These are phyloP conservation scores for Aspergillus persii DNA, from an alignment of 2,329 filamentous ascomycete species.

Conservation along the genomic window DNA sequence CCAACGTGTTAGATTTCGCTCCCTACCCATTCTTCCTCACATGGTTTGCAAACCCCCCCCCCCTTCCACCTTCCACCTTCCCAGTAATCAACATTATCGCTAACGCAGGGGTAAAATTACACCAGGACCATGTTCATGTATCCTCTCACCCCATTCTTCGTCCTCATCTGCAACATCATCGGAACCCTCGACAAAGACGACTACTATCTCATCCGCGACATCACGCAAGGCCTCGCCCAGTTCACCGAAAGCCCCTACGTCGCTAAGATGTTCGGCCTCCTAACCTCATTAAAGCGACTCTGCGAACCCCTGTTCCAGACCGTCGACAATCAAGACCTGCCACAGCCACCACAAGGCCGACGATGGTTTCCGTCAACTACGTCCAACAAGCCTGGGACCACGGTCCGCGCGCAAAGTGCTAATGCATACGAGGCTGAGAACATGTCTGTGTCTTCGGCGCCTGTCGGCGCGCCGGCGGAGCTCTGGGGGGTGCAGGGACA, in stretches of 20 bases:
- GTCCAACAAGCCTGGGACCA: neutral
- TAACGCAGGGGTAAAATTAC: no score
- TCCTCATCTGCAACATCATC: slow-evolving; percentile 26
- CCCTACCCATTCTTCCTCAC: slow-evolving; percentile 17
- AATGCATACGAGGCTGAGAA: neutral
- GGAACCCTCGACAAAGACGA: slow-evolving; percentile 18
- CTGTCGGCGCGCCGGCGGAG: neutral
- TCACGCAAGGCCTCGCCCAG: slow-evolving; percentile 16
- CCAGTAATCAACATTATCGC: neutral
- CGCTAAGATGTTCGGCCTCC: slow-evolving; percentile 14
- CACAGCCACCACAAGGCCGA: neutral
- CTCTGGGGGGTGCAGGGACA: neutral
- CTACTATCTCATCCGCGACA: slow-evolving; percentile 18
- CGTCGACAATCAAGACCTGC: neutral
- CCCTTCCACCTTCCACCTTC: neutral
- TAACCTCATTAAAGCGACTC: slow-evolving; percentile 11
- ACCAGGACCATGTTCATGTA: slow-evolving; percentile 13
- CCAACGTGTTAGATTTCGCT: slow-evolving; percentile 9
- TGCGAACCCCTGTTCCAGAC: slow-evolving; percentile 7
- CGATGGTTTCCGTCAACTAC: neutral
- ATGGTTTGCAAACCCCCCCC: slow-evolving; percentile 14
- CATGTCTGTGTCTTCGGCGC: neutral
- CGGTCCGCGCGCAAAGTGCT: neutral
- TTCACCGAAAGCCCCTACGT: slow-evolving; percentile 20
- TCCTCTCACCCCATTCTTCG: slow-evolving; percentile 23